Evolutionary conservation across 2,329 filamentous ascomycete species (phyloP), one percentile per base, ranked within the genome.

Genomic region (Alternaria arborescens): DNA sequence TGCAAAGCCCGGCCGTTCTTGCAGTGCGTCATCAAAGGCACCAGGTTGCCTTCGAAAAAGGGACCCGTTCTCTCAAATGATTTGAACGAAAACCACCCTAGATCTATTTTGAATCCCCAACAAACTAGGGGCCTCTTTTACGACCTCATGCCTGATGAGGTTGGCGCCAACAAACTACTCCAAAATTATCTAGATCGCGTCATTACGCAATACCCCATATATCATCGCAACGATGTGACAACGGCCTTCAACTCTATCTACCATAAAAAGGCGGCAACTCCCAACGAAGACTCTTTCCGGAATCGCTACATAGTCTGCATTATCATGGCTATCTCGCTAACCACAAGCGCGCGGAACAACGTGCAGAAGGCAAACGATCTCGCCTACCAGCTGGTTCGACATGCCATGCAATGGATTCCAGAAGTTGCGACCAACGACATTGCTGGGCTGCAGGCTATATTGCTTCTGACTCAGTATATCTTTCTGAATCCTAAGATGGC

Each of bases 171-270:
- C 34, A 73, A 72, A 41, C 63, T 78, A 8, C 69, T 77, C 52
- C 64, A 71, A 36, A 76, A 72, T 54, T 78, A 77, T 52, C 60
- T 76, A 20, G 71, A 76, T 42, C 71, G 73, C 20, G 68, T 77
- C 52, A 75, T 77, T 52, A 74, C 75, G 6, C 75, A 77, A 56
- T 77, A 77, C 56, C 76, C 76, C n/a, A 78, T 78, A 30, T 78
- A 77, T 46, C 75, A 78, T 43, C 61, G 73, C 2, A 73, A 68
- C 20, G 73, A 78, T 55, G 71, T 77, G 2, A 74, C 68, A 0
- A 71, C 67, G 26, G 74, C 76, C 3, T 77, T 76, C 61, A 74
- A 75, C 40, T 71, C 71, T 34, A 73, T 77, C 42, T 77, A 75
- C 51, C 62, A 72, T 42, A 67, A 67, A 32, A 71, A 64, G n/a